Evolutionary conservation across 1,284 basidiomycete genomes (phyloP), one percentile per base, ranked within the genome.

Genomic region (Ceraceosorus bombacis): DNA sequence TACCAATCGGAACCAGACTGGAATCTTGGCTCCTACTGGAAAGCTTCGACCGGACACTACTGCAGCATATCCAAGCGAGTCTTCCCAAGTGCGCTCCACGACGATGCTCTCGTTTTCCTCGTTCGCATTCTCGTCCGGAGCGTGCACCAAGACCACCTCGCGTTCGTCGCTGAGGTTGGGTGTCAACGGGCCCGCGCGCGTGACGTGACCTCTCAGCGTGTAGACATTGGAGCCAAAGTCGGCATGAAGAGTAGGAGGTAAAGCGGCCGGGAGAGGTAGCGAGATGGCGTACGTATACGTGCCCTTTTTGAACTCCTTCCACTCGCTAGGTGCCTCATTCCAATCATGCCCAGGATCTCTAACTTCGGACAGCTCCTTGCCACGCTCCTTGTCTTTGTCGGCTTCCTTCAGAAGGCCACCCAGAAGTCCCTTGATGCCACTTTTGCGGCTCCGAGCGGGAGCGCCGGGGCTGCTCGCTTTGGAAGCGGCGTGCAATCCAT

Each of bases 241-340:
- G 65, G 86, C 87, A 55, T 83, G 82, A 60, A 95, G 81, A 0
- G 86, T 86, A 0, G 94, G 90, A 4, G 92, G 90, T 4, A 88
- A 83, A 61, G 85, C 83, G 4, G 85, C 82, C 0, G 93, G 90
- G 53, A 98, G 85, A 4, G 86, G 82, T 77, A 97, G 90, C 15
- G 88, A 89, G 71, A 98, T 89, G 1, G 93, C 92, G 78, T 92
- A 98, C 49, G 88, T 91, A 78, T 97, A 96, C 5, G 85, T 87
- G 41, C 91, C 91, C 53, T 67, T 64, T 55, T 17, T 53, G 43
- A 7, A 51, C 4, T 55, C 41, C n/a, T 61, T 61, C 41, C 17
- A 41, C 56, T 65, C 64, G 57, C 52, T 58, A n/a, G 41, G 43
- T 8, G 49, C 53, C 39, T 55, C 55, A 49, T 50, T 41, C 10